These are phyloP conservation scores for Graphium sp. DNA, from an alignment of 2,329 filamentous ascomycete species.

Conservation along the genomic window DNA sequence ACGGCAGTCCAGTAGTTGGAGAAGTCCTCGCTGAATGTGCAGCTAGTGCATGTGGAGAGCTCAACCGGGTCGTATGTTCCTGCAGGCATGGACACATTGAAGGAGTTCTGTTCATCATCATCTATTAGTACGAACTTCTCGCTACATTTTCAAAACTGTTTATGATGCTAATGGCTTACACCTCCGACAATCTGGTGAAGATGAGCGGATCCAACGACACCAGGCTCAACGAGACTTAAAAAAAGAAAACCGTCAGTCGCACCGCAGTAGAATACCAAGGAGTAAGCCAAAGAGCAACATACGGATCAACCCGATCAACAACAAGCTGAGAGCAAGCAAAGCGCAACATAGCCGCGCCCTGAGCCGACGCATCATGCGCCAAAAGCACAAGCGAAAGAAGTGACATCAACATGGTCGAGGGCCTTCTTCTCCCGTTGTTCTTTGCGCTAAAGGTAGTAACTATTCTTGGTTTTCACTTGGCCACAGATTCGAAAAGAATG, in stretches of 20 bases:
- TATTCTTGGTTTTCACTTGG: too few species aligned
- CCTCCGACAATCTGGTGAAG: conserved; percentile 28
- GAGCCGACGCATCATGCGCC: too few species aligned
- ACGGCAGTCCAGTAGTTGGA: conserved; percentile 17
- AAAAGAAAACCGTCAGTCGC: too few species aligned
- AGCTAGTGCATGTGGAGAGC: conserved; percentile 19
- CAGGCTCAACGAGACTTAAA: conserved; percentile 21
- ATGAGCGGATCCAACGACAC: conserved; percentile 23
- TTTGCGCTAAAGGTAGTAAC: too few species aligned
- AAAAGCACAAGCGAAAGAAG: too few species aligned
- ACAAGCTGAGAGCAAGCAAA: conserved; percentile 28
- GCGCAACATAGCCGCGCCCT: too few species aligned
- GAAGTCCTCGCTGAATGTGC: conserved; percentile 16
- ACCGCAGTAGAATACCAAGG: too few species aligned
- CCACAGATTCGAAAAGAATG: too few species aligned
- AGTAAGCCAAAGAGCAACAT: neutral
- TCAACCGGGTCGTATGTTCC: conserved; percentile 8
- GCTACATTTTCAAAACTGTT: too few species aligned
- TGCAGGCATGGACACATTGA: conserved; percentile 16
- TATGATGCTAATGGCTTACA: conserved; percentile 23
- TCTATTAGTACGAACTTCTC: too few species aligned
- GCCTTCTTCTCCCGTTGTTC: too few species aligned
- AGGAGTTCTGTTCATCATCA: conserved; percentile 14
- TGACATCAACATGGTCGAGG: too few species aligned
- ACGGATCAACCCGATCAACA: conserved; percentile 24